Conservation (phyloP, 768 basidiomycete species). For the Calocera cornea region DNA sequence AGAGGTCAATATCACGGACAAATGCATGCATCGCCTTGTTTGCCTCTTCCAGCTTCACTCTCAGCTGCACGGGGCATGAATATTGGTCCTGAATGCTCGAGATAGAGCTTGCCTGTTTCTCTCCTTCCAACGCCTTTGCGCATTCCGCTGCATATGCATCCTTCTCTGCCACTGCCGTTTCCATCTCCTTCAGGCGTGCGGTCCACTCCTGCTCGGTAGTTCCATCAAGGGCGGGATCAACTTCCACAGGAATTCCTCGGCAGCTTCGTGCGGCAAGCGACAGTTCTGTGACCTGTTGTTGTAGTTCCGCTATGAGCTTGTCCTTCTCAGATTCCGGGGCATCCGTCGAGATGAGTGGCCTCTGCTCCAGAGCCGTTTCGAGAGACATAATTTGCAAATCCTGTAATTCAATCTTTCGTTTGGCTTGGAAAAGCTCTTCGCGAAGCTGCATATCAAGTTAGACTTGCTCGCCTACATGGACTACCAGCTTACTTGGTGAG, state of each 20-base stretch:
- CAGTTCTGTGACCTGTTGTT: conserved; percentile 61
- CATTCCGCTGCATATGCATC: conserved; percentile 63
- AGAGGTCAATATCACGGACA: conserved; percentile 59
- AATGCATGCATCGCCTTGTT: conserved; percentile 65
- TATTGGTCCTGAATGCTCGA: conserved; percentile 4
- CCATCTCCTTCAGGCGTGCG: conserved; percentile 39
- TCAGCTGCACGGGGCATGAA: conserved; percentile 27
- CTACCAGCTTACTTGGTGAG: conserved; percentile 50
- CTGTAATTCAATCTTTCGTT: conserved; percentile 67
- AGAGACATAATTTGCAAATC: conserved; percentile 71
- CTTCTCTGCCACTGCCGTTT: conserved; percentile 46
- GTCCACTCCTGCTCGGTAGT: conserved; percentile 66
- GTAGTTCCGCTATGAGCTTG: conserved; percentile 55
- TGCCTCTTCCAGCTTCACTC: conserved; percentile 60
- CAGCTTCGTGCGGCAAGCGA: conserved; percentile 59
- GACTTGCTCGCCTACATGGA: background rate
- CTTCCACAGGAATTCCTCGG: conserved; percentile 60
- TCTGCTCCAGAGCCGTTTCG: conserved; percentile 58
- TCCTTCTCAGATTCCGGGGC: conserved; percentile 65
- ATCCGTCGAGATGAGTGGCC: conserved; percentile 50
- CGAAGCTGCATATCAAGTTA: conserved; percentile 41
- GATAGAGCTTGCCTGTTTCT: conserved; percentile 44
- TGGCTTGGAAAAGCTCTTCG: conserved; percentile 71
- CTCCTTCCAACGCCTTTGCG: conserved; percentile 62
- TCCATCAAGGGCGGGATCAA: conserved; percentile 48